phyloP scores from a whole-genome alignment of 768 basidiomycete genomes.

The Antrodiella citrinella region DNA sequence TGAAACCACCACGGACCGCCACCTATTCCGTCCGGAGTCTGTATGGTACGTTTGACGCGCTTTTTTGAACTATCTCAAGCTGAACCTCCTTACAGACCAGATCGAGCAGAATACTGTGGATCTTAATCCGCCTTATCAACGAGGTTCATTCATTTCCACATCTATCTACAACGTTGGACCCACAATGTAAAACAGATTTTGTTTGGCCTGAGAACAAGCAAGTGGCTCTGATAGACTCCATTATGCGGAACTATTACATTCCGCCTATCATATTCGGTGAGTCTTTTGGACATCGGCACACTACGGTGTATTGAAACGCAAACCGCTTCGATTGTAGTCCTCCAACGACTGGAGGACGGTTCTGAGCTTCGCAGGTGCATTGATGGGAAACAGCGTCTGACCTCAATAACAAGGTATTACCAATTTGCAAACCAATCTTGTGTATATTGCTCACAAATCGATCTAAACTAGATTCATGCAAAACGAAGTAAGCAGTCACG shows the following conservation, averaged over 20 bases:
- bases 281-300: constrained; percentile 9
- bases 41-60: constrained; percentile 28
- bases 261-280: constrained; percentile 62
- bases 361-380: constrained; percentile 46
- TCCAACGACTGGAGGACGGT: constrained; percentile 28
- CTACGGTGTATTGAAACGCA: too few species aligned
- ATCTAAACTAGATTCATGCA: constrained; percentile 24
- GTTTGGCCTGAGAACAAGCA: constrained; percentile 63
- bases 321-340: too few species aligned
- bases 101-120: constrained; percentile 39
- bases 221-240: constrained; percentile 52
- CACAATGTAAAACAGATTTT: constrained; percentile 41
- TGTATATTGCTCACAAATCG: constrained; percentile 31
- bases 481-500: not conserved
- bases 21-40: constrained; percentile 36
- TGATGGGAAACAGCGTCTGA: constrained; percentile 68
- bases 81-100: constrained; percentile 30
- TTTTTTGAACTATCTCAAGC: not conserved
- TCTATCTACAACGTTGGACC: not conserved
- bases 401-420: constrained; percentile 50
- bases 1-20: constrained; percentile 31
- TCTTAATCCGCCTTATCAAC: constrained; percentile 59
- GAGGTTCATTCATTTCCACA: constrained; percentile 30
- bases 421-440: not conserved
- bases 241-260: constrained; percentile 56